Percentiles rank a stretch among this genome's conserved stretches.
Conservation (phyloP, 2,329 filamentous ascomycete species). For the Cordyceps cicadae region DNA sequence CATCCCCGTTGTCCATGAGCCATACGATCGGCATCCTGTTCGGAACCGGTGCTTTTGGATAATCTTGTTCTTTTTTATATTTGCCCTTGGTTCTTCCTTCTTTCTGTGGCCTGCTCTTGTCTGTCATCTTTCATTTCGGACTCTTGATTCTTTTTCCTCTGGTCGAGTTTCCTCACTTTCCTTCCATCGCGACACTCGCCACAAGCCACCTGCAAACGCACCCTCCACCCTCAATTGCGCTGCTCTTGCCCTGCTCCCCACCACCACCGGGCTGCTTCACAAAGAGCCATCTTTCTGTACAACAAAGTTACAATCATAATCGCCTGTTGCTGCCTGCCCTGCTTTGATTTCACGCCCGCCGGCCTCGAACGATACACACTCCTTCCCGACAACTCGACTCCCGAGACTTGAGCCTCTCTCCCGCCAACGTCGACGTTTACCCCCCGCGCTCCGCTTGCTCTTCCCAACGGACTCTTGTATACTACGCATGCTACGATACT, state of each 20-base stretch:
- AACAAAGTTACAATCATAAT: constrained; percentile 16
- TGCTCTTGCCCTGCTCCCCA: constrained; percentile 12
- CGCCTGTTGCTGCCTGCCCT: constrained; percentile 15
- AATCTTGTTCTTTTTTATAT: constrained; percentile 37
- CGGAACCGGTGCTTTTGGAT: constrained; percentile 32
- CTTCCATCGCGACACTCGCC: constrained; percentile 25
- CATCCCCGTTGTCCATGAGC: constrained; percentile 28
- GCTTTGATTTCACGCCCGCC: not conserved
- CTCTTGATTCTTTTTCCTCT: constrained; percentile 25
- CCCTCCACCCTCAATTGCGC: not conserved
- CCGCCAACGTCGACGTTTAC: not conserved
- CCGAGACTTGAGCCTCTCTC: not conserved
- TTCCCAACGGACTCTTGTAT: constrained; percentile 7
- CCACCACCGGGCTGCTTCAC: constrained; percentile 2
- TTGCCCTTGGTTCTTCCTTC: constrained; percentile 42
- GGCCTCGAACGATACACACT: constrained; percentile 5
- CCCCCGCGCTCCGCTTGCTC: not conserved
- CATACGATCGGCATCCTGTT: constrained; percentile 43
- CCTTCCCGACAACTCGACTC: constrained; percentile 1
- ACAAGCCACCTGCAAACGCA: not conserved
- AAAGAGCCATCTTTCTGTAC: constrained; percentile 23
- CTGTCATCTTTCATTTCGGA: constrained; percentile 7
- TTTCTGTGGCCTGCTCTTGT: constrained; percentile 35
- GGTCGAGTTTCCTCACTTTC: constrained; percentile 37
- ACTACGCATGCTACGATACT: constrained; percentile 12